phyloP scores from a whole-genome alignment of 164 flowering plant genomes.

The Magnolia sinica region DNA sequence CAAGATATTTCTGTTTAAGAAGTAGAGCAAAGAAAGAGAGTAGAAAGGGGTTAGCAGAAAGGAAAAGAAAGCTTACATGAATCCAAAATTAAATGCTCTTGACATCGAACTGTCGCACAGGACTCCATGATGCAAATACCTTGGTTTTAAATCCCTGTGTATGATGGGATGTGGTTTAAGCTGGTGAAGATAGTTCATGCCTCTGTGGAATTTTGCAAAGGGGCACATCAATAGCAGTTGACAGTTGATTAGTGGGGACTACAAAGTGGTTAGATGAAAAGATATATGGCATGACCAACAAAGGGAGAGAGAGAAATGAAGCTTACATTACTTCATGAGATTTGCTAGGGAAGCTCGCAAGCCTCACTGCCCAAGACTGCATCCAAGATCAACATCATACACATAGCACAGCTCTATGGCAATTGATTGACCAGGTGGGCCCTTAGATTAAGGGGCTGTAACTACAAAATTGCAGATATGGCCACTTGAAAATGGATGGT shows the following conservation, averaged over 20 bases:
- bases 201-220: constrained; percentile 31
- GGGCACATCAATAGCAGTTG: neutral
- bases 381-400: neutral
- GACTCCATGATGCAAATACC: constrained; percentile 23
- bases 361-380: neutral
- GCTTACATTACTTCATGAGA: neutral
- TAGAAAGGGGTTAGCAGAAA: neutral
- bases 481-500: too few relatives aligned
- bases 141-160: constrained; percentile 62
- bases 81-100: neutral
- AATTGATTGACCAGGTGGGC: too few relatives aligned
- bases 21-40: neutral
- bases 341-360: neutral
- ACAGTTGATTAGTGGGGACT: neutral
- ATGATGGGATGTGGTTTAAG: constrained; percentile 58
- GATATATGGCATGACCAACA: neutral
- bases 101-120: neutral
- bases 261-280: neutral
- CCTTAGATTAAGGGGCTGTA: too few relatives aligned
- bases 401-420: neutral
- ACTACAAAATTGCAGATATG: too few relatives aligned
- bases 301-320: neutral
- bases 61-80: neutral
- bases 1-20: constrained; percentile 40
- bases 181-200: constrained; percentile 69